Evolutionary conservation across 2,329 filamentous ascomycete genomes (phyloP).

Genomic region (Xylariaceae sp.): DNA sequence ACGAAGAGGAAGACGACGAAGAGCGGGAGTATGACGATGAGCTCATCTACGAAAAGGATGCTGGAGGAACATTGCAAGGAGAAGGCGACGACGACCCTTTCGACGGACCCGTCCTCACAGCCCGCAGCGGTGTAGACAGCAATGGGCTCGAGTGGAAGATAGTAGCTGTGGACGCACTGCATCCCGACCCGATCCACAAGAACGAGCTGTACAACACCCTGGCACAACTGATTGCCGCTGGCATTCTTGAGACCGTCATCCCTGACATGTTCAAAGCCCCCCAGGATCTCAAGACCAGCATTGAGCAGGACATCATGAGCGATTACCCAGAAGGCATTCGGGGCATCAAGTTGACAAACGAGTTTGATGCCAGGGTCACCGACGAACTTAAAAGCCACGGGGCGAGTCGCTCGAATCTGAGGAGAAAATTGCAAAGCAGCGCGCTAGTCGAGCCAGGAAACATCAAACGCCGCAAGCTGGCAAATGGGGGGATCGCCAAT

Average conservation of each 20-base stretch:
- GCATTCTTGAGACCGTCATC: constrained; percentile 63
- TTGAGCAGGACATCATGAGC: constrained; percentile 60
- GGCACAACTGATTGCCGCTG: constrained; percentile 56
- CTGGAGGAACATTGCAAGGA: constrained; percentile 24
- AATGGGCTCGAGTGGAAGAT: constrained; percentile 36
- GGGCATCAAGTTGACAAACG: constrained; percentile 62
- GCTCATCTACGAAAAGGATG: constrained; percentile 6
- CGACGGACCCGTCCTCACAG: constrained; percentile 3
- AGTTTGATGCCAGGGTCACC: constrained; percentile 42
- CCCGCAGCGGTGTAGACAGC: constrained; percentile 10
- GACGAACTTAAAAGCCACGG: constrained; percentile 22
- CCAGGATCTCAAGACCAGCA: constrained; percentile 56
- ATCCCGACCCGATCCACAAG: constrained; percentile 20
- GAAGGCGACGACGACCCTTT: constrained; percentile 36
- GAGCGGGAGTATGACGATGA: constrained; percentile 27
- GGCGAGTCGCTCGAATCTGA: constrained; percentile 20
- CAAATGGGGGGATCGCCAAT: constrained; percentile 42
- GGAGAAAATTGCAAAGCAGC: constrained; percentile 25
- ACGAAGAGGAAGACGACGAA: constrained; percentile 5
- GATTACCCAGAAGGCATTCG: constrained; percentile 52
- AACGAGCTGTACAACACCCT: constrained; percentile 48
- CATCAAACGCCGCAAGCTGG: constrained; percentile 53
- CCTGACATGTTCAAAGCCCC: constrained; percentile 55
- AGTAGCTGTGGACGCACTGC: constrained; percentile 3
- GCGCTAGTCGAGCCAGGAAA: constrained; percentile 17